Evolutionary conservation across 768 basidiomycete species (phyloP), one percentile per base, ranked within the genome.

Genomic region (Suillus discolor): DNA sequence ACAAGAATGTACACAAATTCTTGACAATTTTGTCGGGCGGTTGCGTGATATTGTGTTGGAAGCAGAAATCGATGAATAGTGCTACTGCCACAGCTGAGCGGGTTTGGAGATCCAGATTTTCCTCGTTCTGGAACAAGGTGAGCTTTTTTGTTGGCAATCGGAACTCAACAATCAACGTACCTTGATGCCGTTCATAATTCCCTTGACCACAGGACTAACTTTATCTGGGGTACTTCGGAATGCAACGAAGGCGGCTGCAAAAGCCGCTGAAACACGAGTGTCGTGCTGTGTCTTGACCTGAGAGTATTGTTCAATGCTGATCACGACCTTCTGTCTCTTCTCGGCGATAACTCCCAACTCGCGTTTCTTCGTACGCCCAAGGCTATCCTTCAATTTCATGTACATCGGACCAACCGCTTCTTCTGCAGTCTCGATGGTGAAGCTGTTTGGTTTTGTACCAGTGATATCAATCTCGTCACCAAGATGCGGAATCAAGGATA

Each of bases 131-230:
- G 4, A 65, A 65, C 28, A 63, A 15, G 23, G 42, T n/a, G 54
- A 42, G 69, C 68, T 62, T 71, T 51, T 67, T 12, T 66, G 54
- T 18, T 44, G 31, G 64, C 11, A 36, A 16, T 25, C 39, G 8
- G 39, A 11, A 59, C 3, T 23, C 34, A 16, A 62, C 41, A 44
- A 51, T 55, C 23, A 8, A 65, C 85, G 51, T 62, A 94, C 96
- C 87, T 97, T 99, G 81, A 99, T 90, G 28, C 96, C 94, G 65
- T 95, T 97, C 92, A 98, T 99, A 64, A 99, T 89, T 28, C 93
- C 94, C 75, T 96, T 96, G 53, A 99, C 95, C 57, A 99, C 89
- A 0, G 97, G 96, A 70, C 94, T 97, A 67, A 99, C 89, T 79
- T 97, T 98, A 67, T 94, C 88, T 0, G 97, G 97, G 13, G 94